Evolutionary conservation across 805 yeast species (phyloP).

Genomic region (Clavispora vitiphila): DNA sequence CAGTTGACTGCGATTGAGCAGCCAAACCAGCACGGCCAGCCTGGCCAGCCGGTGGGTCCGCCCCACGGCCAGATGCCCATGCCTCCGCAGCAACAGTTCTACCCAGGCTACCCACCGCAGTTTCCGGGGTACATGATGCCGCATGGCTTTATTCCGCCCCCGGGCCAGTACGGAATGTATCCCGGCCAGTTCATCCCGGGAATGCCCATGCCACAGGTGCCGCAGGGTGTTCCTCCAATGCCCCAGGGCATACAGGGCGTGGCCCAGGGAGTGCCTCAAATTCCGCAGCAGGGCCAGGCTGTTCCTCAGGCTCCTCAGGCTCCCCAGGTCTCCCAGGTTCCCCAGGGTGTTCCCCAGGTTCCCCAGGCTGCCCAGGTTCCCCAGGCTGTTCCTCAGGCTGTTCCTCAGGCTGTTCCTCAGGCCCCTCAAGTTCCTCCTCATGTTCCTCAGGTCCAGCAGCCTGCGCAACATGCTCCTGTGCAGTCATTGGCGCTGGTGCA

Average conservation of each 20-base stretch:
- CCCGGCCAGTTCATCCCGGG: constrained; percentile 22
- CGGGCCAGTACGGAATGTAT: constrained; percentile 28
- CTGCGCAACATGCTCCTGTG: too few relatives aligned
- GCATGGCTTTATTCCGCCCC: constrained; percentile 34
- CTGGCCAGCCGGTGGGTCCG: constrained; percentile 12
- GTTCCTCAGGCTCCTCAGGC: constrained; percentile 7
- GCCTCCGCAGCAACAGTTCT: constrained; percentile 31
- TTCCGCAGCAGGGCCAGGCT: constrained; percentile 5
- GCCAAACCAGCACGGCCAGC: too few relatives aligned
- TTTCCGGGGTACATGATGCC: constrained; percentile 40
- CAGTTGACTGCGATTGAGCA: constrained; percentile 54
- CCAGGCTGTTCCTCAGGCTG: constrained; percentile 6
- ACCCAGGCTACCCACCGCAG: constrained; percentile 27
- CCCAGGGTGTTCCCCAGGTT: constrained; percentile 8
- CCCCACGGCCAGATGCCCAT: constrained; percentile 10
- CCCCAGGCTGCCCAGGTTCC: too few relatives aligned
- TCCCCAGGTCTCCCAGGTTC: constrained; percentile 5
- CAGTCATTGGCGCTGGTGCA: too few relatives aligned
- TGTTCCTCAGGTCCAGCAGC: constrained; percentile 6
- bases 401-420: constrained; percentile 5
- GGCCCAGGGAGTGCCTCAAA: neutral
- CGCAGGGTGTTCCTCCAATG: constrained; percentile 9
- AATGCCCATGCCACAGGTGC: too few relatives aligned
- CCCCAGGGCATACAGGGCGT: too few relatives aligned
- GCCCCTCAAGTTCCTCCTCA: constrained; percentile 7